Evolutionary conservation across 176 grass and related monocot species (phyloP).

Genomic region (Bonia amplexicaulis): DNA sequence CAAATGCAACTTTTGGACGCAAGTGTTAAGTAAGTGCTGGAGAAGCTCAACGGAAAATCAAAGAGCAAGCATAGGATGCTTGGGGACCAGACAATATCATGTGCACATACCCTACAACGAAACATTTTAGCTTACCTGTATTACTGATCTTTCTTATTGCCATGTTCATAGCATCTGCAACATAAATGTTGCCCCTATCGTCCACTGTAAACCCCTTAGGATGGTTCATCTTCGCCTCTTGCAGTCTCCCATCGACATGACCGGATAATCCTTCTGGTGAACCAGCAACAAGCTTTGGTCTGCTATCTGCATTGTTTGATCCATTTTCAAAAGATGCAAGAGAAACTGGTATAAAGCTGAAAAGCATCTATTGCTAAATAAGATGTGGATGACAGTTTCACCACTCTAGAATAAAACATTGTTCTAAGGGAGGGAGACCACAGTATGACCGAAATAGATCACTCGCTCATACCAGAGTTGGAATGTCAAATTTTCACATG

Average conservation of each 20-base stretch:
- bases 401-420: neutral
- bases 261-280: conserved; percentile 78
- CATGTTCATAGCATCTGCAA: conserved; percentile 97
- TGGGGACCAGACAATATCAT: conserved; percentile 17
- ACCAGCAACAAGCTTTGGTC: conserved; percentile 88
- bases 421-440: neutral
- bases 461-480: neutral
- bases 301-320: conserved; percentile 68
- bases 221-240: conserved; percentile 83
- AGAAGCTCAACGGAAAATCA: conserved; percentile 13
- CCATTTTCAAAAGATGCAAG: conserved; percentile 16
- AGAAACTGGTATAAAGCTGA: neutral
- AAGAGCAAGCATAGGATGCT: conserved; percentile 27
- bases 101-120: neutral
- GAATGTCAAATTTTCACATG: neutral
- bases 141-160: conserved; percentile 96
- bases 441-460: neutral
- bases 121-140: conserved; percentile 58
- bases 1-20: conserved; percentile 9
- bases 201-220: conserved; percentile 89
- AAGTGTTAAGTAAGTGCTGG: conserved; percentile 1
- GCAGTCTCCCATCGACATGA: conserved; percentile 74
- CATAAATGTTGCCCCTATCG: conserved; percentile 86
- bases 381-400: neutral
- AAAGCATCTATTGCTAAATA: neutral